phyloP scores from a whole-genome alignment of 2,329 filamentous ascomycete species.

The Magnaporthiopsis incrustans region DNA sequence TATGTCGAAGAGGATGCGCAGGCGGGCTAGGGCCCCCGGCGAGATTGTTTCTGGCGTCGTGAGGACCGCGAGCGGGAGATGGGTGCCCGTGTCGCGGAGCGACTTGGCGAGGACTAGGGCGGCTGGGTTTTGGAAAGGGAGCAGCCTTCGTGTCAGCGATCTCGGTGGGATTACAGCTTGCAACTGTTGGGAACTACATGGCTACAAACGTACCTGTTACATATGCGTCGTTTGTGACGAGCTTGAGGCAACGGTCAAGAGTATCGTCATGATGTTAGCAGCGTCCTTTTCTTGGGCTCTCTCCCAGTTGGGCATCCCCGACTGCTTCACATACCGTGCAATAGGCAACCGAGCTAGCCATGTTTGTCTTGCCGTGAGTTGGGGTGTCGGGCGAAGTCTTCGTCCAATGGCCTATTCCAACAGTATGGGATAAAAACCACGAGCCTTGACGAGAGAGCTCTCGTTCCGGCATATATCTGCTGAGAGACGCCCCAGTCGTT shows the following conservation, averaged over 20 bases:
- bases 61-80: slow-evolving; percentile 11
- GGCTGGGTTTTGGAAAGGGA: neutral
- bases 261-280: neutral
- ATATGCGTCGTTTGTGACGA: slow-evolving; percentile 15
- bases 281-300: neutral
- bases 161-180: neutral
- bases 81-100: slow-evolving; percentile 11
- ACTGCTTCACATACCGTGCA: neutral
- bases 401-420: too few species aligned
- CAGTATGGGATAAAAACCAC: too few species aligned
- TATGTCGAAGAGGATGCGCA: slow-evolving; percentile 9
- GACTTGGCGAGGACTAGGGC: slow-evolving; percentile 14
- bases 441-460: too few species aligned
- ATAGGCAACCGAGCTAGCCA: neutral
- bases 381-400: too few species aligned
- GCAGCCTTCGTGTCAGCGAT: neutral
- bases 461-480: too few species aligned
- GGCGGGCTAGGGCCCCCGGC: slow-evolving; percentile 2
- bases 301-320: neutral
- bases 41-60: slow-evolving; percentile 11
- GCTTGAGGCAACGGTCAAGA: neutral
- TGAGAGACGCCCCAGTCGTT: too few species aligned
- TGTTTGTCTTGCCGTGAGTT: neutral
- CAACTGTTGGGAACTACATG: neutral
- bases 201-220: slow-evolving; percentile 10